These are phyloP conservation scores for Penicillium flavigenum DNA, from an alignment of 495 filamentous ascomycete genomes.

Conservation along the genomic window DNA sequence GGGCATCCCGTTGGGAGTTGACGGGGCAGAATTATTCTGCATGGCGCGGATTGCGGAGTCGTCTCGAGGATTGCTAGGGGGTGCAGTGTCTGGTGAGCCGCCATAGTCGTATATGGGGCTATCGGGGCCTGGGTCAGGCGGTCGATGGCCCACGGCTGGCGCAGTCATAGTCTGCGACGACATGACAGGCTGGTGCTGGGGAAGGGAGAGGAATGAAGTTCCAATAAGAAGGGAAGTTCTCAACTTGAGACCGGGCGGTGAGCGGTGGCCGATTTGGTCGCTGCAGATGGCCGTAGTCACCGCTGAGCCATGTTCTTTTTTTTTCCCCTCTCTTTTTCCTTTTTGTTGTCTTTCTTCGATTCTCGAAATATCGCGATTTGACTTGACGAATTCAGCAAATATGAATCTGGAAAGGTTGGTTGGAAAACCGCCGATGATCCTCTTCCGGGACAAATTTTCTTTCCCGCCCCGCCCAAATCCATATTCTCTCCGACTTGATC, in stretches of 20 bases:
- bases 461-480: conserved; percentile 30
- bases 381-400: not conserved
- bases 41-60: conserved; percentile 49
- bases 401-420: not conserved
- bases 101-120: conserved; percentile 45
- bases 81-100: conserved; percentile 34
- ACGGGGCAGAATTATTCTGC: conserved; percentile 46
- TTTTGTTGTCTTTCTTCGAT: not conserved
- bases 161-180: conserved; percentile 59
- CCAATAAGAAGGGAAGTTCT: conserved; percentile 34
- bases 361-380: not conserved
- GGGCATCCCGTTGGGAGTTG: conserved; percentile 37
- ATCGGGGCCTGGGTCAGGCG: conserved; percentile 47
- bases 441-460: conserved; percentile 33
- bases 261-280: conserved; percentile 30
- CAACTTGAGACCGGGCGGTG: conserved; percentile 34
- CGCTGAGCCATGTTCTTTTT: conserved; percentile 19
- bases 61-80: conserved; percentile 39
- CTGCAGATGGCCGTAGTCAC: conserved; percentile 27
- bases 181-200: conserved; percentile 43
- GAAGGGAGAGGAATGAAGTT: conserved; percentile 29
- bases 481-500: conserved; percentile 24
- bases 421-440: conserved; percentile 17
- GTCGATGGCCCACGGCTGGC: conserved; percentile 53
- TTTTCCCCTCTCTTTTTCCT: conserved; percentile 16